Conservation (phyloP, 1,284 basidiomycete genomes). For the Irpex lacteus region DNA sequence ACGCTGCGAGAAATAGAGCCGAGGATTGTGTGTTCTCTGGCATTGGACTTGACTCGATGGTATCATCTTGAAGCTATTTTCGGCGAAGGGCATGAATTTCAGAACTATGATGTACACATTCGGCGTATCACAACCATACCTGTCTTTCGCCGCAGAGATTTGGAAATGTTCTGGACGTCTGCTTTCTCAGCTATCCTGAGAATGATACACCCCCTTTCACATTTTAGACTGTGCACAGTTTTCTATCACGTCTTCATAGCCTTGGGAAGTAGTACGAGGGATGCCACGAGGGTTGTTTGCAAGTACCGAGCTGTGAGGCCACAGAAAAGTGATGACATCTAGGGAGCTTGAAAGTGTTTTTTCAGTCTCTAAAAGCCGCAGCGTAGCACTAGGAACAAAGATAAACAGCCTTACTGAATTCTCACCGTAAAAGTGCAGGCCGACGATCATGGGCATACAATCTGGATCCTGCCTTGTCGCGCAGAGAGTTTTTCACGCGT, state of each 20-base stretch:
- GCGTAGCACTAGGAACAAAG: neutral
- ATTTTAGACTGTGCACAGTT: neutral
- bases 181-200: neutral
- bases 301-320: neutral
- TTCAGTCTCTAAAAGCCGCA: neutral
- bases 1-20: neutral
- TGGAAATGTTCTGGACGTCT: neutral
- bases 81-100: neutral
- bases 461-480: neutral
- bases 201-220: neutral
- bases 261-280: neutral
- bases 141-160: neutral
- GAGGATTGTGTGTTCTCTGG: neutral
- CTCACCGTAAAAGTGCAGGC: neutral
- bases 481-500: neutral
- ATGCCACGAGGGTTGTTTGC: neutral
- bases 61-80: neutral
- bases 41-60: neutral
- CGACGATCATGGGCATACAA: neutral
- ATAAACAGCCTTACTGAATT: neutral
- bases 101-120: neutral
- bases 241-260: neutral
- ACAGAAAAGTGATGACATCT: neutral
- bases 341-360: neutral
- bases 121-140: neutral